Percentiles rank a stretch among this genome's conserved stretches.
Conservation (phyloP, 805 yeast genomes). For the Cyberlindnera nakhonratchasimensis region DNA sequence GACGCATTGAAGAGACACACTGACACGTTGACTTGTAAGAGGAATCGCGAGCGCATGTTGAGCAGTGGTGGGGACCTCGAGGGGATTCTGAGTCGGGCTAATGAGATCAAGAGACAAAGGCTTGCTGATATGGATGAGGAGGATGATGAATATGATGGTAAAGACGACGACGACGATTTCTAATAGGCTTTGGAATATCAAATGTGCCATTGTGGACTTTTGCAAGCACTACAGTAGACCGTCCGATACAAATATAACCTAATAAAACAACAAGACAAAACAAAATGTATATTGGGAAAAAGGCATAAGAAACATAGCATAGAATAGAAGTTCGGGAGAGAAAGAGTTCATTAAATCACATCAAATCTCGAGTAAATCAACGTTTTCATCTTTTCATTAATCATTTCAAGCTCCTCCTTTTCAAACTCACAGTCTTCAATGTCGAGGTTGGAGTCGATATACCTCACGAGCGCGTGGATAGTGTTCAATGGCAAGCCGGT, state of each 20-base stretch:
- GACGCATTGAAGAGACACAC: slow-evolving; percentile 77
- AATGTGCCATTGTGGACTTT: background rate
- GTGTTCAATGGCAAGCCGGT: slow-evolving; percentile 13
- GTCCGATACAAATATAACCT: no score
- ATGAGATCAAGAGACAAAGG: slow-evolving; percentile 5
- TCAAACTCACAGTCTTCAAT: slow-evolving; percentile 10
- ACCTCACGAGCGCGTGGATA: slow-evolving; percentile 1
- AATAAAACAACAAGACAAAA: background rate
- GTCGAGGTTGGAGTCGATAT: slow-evolving; percentile 5
- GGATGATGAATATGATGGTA: slow-evolving; percentile 3
- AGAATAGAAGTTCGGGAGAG: background rate
- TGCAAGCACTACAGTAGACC: no score
- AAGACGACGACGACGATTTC: slow-evolving; percentile 6
- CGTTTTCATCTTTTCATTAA: slow-evolving; percentile 23
- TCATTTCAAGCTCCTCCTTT: slow-evolving; percentile 15
- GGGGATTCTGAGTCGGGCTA: slow-evolving; percentile 29
- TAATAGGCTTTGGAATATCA: background rate
- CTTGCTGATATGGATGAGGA: slow-evolving; percentile 6
- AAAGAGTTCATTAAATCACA: slow-evolving; percentile 13
- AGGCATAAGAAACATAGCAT: background rate
- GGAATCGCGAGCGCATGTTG: slow-evolving; percentile 58
- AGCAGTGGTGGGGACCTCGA: slow-evolving; percentile 36
- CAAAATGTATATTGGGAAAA: background rate
- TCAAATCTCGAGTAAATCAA: slow-evolving; percentile 23
- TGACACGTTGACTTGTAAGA: slow-evolving; percentile 69